Base-by-base conservation (phyloP, 2,329 filamentous ascomycete genomes). In the Tolypocladium amazonense region DNA sequence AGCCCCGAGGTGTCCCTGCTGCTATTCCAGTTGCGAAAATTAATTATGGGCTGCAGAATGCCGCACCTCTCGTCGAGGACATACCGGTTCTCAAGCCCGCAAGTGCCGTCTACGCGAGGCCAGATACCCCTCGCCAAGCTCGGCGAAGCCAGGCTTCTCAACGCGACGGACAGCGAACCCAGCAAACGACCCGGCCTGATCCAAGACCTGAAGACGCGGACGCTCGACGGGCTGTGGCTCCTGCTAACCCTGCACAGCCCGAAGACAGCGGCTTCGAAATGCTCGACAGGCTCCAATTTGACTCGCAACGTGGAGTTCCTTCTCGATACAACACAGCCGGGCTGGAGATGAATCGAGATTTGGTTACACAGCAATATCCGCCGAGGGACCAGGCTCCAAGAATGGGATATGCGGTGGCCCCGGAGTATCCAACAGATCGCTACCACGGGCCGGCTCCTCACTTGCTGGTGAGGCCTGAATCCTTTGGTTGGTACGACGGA, bases 61-160 rank as follows among this genome's bases (percentile, higher is more conserved):
- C 30, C 11, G 11, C 3, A 4, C 54, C 50, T 56, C 52, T 45
- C 27, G 18, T 25, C 2, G n/a, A 2, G 4, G 33, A 65, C 27
- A 57, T 63, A 43, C 69, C 69, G 18, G 57, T 54, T 56, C 64
- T 72, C 43, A 62, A 64, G 45, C 67, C 70, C 35, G 68, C 69
- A 11, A 68, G 67, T 41, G 64, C 64, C 55, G 66, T 71, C n/a
- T 72, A 72, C 66, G 59, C 53, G 63, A 71, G 57, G 68, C 71
- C 61, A 56, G 54, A 64, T 50, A 14, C 20, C 25, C 35, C 45
- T 27, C 50, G 30, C 47, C 43, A 58, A n/a, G 2, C 35, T 33
- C 43, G 39, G 30, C 23, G 41, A 35, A 33, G 27, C 11, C 56
- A 43, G 38, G 33, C 41, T 55, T 30, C 25, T 41, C 56, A 18